Evolutionary conservation across 202 grass and related monocot genomes (phyloP), one percentile per base, ranked within the genome.

Genomic region (Eragrostis tef): DNA sequence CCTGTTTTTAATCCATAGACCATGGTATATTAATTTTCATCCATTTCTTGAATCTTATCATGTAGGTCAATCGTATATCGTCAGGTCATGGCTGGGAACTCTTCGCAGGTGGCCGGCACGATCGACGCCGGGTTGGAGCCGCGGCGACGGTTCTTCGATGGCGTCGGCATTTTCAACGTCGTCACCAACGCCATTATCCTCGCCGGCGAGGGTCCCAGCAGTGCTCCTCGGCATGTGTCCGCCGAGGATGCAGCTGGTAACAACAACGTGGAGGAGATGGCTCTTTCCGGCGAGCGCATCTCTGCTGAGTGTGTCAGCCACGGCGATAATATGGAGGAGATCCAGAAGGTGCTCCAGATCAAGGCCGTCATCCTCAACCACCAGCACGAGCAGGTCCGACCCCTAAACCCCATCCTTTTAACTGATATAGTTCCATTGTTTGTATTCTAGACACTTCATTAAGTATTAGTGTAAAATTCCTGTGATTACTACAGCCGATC

Each of bases 111-210:
- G 56, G 63, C 51, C 51, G 80, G 56, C 43, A 48, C 47, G 19
- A 61, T 68, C 36, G 24, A 29, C 0, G 7, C 54, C 0, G 77
- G 52, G 27, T 24, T 86, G 36, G 87, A 88, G 19, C 80, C 74
- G 53, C 92, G 93, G 93, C 70, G 87, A 11, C 73, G 81, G 75
- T 73, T 86, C 53, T 95, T 94, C 60, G 36, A 65, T 0, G 73
- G 77, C 4, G 52, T 47, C 11, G 86, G 77, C 20, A 90, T 94
- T 29, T 95, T 90, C 17, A 80, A 88, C 8, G 80, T 95, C 17
- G 84, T 95, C 19, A 29, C 81, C 7, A 81, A 92, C 42, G 93
- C 89, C 27, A 86, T 95, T 68, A 71, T 90, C 16, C 56, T 95
- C 5, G 89, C 93, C 25, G 20, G 75, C 81, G 9, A 81, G 78